phyloP scores from a whole-genome alignment of 257 asterid species.

The Nemophila menziesii region DNA sequence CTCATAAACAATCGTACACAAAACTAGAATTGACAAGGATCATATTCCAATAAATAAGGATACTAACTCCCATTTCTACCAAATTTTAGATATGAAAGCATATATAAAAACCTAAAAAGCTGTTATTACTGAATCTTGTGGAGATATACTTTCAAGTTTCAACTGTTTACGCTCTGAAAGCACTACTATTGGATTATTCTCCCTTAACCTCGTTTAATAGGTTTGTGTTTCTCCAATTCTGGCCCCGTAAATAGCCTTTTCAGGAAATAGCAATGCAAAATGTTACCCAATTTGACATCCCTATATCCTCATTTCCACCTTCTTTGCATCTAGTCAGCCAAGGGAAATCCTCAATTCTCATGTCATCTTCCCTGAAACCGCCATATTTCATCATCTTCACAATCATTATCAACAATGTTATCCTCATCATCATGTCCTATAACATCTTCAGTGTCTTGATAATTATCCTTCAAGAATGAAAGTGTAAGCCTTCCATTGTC shows the following conservation, averaged over 20 bases:
- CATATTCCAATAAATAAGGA: too few relatives aligned
- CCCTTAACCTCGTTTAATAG: too few relatives aligned
- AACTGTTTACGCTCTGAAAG: too few relatives aligned
- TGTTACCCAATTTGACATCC: constrained; percentile 29
- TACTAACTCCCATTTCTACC: too few relatives aligned
- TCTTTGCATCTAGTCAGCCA: constrained; percentile 48
- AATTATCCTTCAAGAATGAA: constrained; percentile 14
- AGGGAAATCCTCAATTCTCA: constrained; percentile 19
- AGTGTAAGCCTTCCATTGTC: constrained; percentile 61
- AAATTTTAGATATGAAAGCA: too few relatives aligned
- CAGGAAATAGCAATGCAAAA: constrained; percentile 51
- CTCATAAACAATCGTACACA: too few relatives aligned
- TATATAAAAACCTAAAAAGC: constrained; percentile 2
- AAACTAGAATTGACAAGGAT: too few relatives aligned
- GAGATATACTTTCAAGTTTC: constrained; percentile 4
- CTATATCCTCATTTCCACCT: constrained; percentile 23
- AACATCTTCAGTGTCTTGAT: background rate
- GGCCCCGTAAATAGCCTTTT: constrained; percentile 1
- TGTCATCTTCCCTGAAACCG: constrained; percentile 7
- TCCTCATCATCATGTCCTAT: background rate
- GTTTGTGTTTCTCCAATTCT: too few relatives aligned
- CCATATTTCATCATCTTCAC: constrained; percentile 10
- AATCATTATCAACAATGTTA: background rate
- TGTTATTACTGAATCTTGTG: background rate
- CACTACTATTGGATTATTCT: too few relatives aligned